Evolutionary conservation across 768 basidiomycete genomes (phyloP).

Genomic region (Coprinopsis marcescibilis): DNA sequence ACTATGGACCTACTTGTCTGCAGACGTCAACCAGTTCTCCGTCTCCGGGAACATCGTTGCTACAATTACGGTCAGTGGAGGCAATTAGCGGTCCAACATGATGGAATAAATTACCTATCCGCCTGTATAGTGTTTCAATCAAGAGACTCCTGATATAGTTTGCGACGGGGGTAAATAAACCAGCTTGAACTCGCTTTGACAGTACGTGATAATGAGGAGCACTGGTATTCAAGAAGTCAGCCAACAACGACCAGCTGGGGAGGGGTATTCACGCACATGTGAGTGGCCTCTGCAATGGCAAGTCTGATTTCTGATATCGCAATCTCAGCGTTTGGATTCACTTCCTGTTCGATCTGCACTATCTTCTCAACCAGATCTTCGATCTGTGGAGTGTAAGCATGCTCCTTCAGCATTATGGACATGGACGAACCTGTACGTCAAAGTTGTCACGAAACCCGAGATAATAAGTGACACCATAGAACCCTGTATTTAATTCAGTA

Average conservation of each 20-base stretch:
- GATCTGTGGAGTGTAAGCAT: conserved; percentile 21
- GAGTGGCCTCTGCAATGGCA: conserved; percentile 39
- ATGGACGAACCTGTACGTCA: conserved; percentile 33
- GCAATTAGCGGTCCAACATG: not conserved
- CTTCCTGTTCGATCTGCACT: conserved; percentile 39
- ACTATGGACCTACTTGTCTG: conserved; percentile 42
- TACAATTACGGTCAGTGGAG: conserved; percentile 15
- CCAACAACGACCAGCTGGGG: not conserved
- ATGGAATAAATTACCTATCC: conserved; percentile 32
- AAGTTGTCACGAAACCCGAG: conserved; percentile 62
- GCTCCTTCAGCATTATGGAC: not conserved
- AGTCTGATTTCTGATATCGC: conserved; percentile 36
- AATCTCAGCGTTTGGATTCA: conserved; percentile 26
- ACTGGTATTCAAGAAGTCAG: conserved; percentile 15
- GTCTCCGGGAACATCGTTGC: conserved; percentile 61
- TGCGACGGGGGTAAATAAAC: conserved; percentile 25
- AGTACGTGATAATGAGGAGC: conserved; percentile 55
- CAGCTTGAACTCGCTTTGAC: conserved; percentile 32
- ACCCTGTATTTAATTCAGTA: conserved; percentile 28
- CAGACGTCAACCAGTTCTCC: conserved; percentile 49
- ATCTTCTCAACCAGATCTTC: conserved; percentile 47
- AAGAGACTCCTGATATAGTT: conserved; percentile 44
- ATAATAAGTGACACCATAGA: conserved; percentile 56
- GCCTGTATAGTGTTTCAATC: conserved; percentile 59
- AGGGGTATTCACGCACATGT: conserved; percentile 44